phyloP scores from a whole-genome alignment of 1,284 basidiomycete genomes.

The Trichosporon ovoides region DNA sequence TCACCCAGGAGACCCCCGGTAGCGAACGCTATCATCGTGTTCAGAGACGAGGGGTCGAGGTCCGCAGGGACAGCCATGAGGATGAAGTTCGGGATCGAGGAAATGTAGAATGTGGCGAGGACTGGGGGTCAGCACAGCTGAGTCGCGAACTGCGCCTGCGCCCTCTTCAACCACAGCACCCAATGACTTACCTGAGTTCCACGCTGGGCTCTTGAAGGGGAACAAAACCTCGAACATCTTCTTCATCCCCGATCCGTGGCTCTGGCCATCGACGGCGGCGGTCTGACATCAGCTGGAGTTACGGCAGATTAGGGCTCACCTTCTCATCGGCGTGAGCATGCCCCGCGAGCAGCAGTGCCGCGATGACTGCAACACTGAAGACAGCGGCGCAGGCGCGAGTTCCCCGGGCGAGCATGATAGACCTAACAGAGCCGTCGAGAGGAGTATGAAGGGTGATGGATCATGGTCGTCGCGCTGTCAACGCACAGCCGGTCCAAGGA shows the following conservation, averaged over 20 bases:
- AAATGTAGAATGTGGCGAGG: conserved; percentile 85
- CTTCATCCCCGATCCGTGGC: conserved; percentile 30
- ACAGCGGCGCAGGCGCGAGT: conserved; percentile 1
- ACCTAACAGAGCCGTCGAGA: background rate
- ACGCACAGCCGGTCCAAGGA: background rate
- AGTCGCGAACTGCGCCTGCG: background rate
- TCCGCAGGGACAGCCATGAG: conserved; percentile 81
- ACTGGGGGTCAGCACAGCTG: conserved; percentile 49
- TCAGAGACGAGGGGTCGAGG: conserved; percentile 72
- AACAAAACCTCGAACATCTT: conserved; percentile 70
- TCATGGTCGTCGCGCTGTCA: background rate
- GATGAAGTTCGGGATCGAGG: conserved; percentile 86
- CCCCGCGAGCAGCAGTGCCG: background rate
- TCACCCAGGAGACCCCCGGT: conserved; percentile 84
- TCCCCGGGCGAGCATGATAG: conserved; percentile 3
- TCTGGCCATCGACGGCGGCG: background rate
- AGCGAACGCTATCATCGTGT: conserved; percentile 65
- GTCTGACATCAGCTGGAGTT: background rate
- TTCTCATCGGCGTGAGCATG: background rate
- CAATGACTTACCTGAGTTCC: conserved; percentile 63
- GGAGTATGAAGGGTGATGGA: background rate
- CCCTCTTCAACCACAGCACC: background rate
- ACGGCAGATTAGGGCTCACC: background rate
- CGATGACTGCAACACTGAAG: conserved; percentile 6
- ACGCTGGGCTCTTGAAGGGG: conserved; percentile 72